Conservation (phyloP, 352 stramenopile species). For the Pythium dissotocum region DNA sequence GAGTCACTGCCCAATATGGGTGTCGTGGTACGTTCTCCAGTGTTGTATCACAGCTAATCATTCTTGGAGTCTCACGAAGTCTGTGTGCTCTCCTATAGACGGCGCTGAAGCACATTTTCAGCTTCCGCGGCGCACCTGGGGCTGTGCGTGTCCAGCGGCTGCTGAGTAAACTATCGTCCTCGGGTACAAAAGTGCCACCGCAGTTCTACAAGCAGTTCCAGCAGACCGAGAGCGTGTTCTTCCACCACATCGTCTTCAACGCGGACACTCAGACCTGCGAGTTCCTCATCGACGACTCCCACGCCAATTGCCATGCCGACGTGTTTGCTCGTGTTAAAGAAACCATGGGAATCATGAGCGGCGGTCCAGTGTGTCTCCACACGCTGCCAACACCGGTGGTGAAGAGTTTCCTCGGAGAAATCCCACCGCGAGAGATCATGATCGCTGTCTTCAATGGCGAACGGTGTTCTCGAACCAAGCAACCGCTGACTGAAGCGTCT, state of each 20-base stretch:
- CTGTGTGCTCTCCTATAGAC: slow-evolving; percentile 34
- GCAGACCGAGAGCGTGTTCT: slow-evolving; percentile 75
- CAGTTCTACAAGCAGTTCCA: slow-evolving; percentile 58
- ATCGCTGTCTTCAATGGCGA: slow-evolving; percentile 51
- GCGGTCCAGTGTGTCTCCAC: slow-evolving; percentile 35
- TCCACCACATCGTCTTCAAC: slow-evolving; percentile 80
- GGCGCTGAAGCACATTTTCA: slow-evolving; percentile 73
- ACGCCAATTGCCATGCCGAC: slow-evolving; percentile 54
- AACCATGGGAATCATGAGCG: slow-evolving; percentile 17
- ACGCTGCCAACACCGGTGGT: slow-evolving; percentile 22
- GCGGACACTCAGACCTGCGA: slow-evolving; percentile 40
- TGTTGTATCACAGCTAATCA: background rate
- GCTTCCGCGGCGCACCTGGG: slow-evolving; percentile 58
- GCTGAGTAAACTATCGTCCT: slow-evolving; percentile 57
- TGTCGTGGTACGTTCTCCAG: slow-evolving; percentile 49
- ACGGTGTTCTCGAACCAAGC: slow-evolving; percentile 41
- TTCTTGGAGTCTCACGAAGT: background rate
- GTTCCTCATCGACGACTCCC: slow-evolving; percentile 49
- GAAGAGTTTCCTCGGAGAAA: slow-evolving; percentile 45
- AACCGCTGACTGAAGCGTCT: slow-evolving; percentile 10
- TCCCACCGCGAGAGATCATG: slow-evolving; percentile 38
- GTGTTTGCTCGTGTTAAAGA: slow-evolving; percentile 36
- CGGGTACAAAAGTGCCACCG: slow-evolving; percentile 44
- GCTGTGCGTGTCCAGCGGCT: slow-evolving; percentile 62
- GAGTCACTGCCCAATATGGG: slow-evolving; percentile 78